A percentile compares a stretch with the other conserved stretches of the same genome.
These are phyloP conservation scores for Cystofilobasidium ferigula DNA, from an alignment of 768 basidiomycete species.

Conservation along the genomic window DNA sequence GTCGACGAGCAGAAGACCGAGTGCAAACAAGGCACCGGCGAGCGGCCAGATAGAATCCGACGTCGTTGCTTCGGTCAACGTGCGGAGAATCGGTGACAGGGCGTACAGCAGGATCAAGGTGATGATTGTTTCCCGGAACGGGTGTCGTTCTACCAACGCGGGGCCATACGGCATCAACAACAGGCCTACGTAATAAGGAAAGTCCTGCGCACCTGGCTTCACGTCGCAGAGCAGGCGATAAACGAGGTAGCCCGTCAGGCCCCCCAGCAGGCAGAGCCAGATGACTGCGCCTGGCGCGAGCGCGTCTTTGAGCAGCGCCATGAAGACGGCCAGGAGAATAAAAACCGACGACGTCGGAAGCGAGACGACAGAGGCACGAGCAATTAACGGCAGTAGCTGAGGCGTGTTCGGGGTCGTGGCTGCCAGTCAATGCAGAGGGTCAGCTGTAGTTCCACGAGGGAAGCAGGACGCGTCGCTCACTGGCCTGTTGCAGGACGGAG, in stretches of 20 bases:
- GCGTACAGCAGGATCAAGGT: conserved; percentile 82
- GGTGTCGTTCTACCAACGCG: conserved; percentile 51
- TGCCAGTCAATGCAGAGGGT: conserved; percentile 48
- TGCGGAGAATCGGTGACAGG: conserved; percentile 78
- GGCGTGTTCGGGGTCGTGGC: conserved; percentile 37
- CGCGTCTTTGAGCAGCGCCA: conserved; percentile 51
- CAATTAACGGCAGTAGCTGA: conserved; percentile 50
- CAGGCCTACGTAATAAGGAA: background rate
- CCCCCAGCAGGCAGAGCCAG: conserved; percentile 9
- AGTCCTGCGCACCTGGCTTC: background rate
- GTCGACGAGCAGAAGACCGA: conserved; percentile 74
- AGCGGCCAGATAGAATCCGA: conserved; percentile 96
- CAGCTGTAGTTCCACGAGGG: background rate
- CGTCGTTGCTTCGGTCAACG: conserved; percentile 86
- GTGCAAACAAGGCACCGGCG: conserved; percentile 66
- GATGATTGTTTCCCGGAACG: conserved; percentile 67
- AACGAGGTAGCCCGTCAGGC: background rate
- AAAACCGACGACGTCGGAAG: conserved; percentile 74
- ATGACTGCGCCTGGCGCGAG: conserved; percentile 35
- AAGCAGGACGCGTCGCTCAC: conserved; percentile 7
- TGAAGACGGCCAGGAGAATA: conserved; percentile 70
- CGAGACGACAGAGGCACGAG: conserved; percentile 61
- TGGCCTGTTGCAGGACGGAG: conserved; percentile 20
- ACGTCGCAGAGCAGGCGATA: background rate
- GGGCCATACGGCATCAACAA: background rate